Evolutionary conservation across 2,329 filamentous ascomycete genomes (phyloP).

Genomic region (Apiospora marii): DNA sequence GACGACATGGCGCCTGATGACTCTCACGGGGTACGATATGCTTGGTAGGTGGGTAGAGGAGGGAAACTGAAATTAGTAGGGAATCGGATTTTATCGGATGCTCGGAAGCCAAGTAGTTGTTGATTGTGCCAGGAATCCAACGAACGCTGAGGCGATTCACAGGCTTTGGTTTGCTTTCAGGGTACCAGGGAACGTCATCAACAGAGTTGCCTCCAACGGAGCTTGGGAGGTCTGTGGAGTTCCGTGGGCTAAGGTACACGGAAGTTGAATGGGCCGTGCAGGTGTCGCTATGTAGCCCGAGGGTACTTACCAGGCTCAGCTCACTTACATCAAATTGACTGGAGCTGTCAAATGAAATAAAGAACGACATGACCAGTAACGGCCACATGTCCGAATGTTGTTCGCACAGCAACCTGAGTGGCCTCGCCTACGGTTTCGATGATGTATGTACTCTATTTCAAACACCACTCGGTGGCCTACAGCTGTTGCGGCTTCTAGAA

Average conservation of each 20-base stretch:
- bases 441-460: not conserved
- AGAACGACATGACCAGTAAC: not conserved
- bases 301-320: not conserved
- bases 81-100: not conserved
- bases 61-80: not conserved
- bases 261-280: conserved; percentile 22
- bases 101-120: not conserved
- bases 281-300: not conserved
- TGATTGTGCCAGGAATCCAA: not conserved
- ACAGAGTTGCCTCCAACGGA: conserved; percentile 11
- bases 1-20: conserved; percentile 56
- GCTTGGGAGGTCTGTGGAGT: conserved; percentile 4
- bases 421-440: not conserved
- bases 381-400: not conserved
- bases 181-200: conserved; percentile 17
- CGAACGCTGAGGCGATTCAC: conserved; percentile 12
- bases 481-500: not conserved
- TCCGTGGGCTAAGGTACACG: not conserved
- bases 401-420: not conserved
- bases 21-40: conserved; percentile 30
- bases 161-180: conserved; percentile 17
- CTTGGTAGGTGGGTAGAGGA: conserved; percentile 29
- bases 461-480: not conserved
- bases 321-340: conserved; percentile 2
- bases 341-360: conserved; percentile 6